phyloP scores from a whole-genome alignment of 768 basidiomycete genomes.

The Gloeophyllum trabeum region DNA sequence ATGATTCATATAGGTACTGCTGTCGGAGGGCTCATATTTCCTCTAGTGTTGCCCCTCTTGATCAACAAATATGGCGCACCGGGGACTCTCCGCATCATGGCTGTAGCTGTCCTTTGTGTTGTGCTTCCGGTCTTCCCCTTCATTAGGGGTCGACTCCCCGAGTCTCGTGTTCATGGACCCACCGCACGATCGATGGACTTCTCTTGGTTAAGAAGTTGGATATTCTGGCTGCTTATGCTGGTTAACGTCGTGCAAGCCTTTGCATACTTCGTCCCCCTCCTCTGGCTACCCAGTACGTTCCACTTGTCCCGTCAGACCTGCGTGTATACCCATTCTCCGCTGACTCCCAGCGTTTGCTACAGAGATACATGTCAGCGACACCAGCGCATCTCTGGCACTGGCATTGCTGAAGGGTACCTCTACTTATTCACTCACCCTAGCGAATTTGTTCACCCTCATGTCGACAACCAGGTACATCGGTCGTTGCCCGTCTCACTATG shows the following conservation, averaged over 20 bases:
- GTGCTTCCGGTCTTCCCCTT: slow-evolving; percentile 15
- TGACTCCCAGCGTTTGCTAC: slow-evolving; percentile 9
- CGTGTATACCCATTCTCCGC: not conserved
- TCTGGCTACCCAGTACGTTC: slow-evolving; percentile 13
- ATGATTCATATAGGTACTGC: slow-evolving; percentile 10
- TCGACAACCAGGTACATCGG: not conserved
- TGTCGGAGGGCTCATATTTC: slow-evolving; percentile 17
- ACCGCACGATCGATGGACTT: not conserved
- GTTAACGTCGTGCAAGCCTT: slow-evolving; percentile 13
- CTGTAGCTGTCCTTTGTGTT: slow-evolving; percentile 8
- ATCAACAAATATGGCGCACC: slow-evolving; percentile 12
- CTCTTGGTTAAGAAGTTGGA: slow-evolving; percentile 9
- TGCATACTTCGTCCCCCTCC: slow-evolving; percentile 12
- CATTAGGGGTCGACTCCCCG: slow-evolving; percentile 14
- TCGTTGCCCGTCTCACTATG: not conserved
- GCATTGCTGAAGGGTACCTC: slow-evolving; percentile 14
- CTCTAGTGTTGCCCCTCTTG: slow-evolving; percentile 15
- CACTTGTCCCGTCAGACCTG: not conserved
- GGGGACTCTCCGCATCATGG: slow-evolving; percentile 15
- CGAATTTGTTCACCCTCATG: not conserved
- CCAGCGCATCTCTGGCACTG: slow-evolving; percentile 7
- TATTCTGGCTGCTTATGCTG: slow-evolving; percentile 12
- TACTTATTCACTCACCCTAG: slow-evolving; percentile 1
- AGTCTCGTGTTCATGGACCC: slow-evolving; percentile 8
- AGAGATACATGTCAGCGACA: slow-evolving; percentile 5